Conservation (phyloP, 306 rosid genomes). For the Herpetospermum pedunculosum region DNA sequence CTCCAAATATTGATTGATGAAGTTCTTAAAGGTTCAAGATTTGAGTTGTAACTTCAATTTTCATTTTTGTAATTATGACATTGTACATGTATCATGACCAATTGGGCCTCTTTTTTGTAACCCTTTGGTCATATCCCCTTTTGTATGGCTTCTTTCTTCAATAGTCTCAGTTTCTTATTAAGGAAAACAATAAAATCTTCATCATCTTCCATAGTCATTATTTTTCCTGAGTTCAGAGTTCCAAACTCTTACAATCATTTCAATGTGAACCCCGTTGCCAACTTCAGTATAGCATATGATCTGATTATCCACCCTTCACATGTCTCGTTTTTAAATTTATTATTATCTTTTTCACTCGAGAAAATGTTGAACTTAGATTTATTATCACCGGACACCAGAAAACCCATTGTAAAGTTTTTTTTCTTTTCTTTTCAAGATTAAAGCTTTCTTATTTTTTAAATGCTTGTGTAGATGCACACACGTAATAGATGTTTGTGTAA, state of each 20-base stretch:
- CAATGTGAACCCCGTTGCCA: no score
- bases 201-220: neutral
- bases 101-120: neutral
- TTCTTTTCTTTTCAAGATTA: no score
- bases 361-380: no score
- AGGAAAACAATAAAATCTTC: neutral
- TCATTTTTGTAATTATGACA: neutral
- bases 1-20: constrained; percentile 18
- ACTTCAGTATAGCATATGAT: no score
- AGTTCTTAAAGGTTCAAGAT: neutral
- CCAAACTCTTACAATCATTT: neutral
- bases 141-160: neutral
- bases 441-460: no score
- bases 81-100: neutral
- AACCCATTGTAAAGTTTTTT: no score
- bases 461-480: no score
- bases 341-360: no score
- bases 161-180: neutral
- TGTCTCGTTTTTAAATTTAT: no score
- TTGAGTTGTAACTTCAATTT: neutral
- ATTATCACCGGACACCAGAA: no score
- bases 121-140: neutral
- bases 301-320: no score
- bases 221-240: neutral
- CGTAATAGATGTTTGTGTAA: no score